Conservation (phyloP, 805 yeast genomes). For the Kuraishia floccosa region DNA sequence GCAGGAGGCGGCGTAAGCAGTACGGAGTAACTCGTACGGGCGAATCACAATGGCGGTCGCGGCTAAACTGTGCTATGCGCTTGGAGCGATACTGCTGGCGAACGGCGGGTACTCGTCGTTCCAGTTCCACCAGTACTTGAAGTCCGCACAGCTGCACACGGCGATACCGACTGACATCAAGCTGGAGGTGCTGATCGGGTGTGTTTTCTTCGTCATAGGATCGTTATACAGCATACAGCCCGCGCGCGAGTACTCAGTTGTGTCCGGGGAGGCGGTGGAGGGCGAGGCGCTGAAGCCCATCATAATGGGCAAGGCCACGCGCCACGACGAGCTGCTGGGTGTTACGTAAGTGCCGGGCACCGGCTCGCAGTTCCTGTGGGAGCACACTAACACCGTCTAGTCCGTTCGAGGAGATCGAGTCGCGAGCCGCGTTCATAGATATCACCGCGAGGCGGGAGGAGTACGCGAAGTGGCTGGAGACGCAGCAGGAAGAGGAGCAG, state of each 20-base stretch:
- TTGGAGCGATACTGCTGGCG: slow-evolving; percentile 15
- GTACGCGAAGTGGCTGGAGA: slow-evolving; percentile 23
- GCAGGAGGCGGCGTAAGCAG: too few relatives aligned
- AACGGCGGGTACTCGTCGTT: slow-evolving; percentile 47
- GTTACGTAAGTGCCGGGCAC: too few relatives aligned
- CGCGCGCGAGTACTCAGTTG: slow-evolving; percentile 8
- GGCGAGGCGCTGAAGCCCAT: slow-evolving; percentile 31
- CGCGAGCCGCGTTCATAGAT: slow-evolving; percentile 42
- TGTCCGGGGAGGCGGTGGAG: slow-evolving; percentile 17
- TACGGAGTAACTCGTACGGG: too few relatives aligned
- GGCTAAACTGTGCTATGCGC: slow-evolving; percentile 3
- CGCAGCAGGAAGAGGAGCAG: neutral
- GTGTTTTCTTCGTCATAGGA: slow-evolving; percentile 28
- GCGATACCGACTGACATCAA: slow-evolving; percentile 33
- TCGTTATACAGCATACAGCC: slow-evolving; percentile 16
- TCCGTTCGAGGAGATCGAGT: slow-evolving; percentile 35
- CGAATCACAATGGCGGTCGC: slow-evolving; percentile 4
- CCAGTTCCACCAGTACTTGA: slow-evolving; percentile 31
- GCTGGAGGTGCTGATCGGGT: slow-evolving; percentile 38
- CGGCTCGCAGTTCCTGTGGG: too few relatives aligned
- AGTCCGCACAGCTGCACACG: slow-evolving; percentile 7
- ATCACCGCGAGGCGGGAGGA: slow-evolving; percentile 30
- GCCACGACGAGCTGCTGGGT: slow-evolving; percentile 36
- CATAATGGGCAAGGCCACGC: slow-evolving; percentile 33
- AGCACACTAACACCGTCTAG: too few relatives aligned